phyloP scores from a whole-genome alignment of 768 basidiomycete species.

The Floccularia luteovirens region DNA sequence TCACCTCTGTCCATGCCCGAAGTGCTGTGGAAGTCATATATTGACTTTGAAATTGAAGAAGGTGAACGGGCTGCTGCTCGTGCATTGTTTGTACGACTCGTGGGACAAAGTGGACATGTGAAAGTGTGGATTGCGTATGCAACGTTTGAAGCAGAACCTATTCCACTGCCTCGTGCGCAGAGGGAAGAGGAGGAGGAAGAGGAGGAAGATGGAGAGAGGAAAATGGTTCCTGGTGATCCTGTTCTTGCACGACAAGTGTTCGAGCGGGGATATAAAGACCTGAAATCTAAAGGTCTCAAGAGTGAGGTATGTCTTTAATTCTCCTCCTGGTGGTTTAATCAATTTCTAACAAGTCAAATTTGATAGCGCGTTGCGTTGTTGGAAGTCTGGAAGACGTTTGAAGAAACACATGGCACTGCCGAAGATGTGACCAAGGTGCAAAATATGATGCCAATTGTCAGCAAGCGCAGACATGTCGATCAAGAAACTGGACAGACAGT shows the following conservation, averaged over 20 bases:
- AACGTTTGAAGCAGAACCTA: constrained; percentile 79
- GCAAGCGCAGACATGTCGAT: constrained; percentile 78
- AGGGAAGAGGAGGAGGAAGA: constrained; percentile 73
- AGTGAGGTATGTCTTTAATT: constrained; percentile 55
- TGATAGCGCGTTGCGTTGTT: constrained; percentile 82
- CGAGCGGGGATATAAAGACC: constrained; percentile 80
- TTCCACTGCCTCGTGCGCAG: constrained; percentile 53
- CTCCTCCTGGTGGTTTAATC: constrained; percentile 2
- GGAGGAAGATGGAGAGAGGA: constrained; percentile 52
- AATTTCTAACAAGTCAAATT: background rate
- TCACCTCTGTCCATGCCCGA: constrained; percentile 91
- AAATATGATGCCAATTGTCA: constrained; percentile 88
- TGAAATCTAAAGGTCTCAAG: constrained; percentile 77
- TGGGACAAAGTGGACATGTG: constrained; percentile 83
- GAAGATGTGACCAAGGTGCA: constrained; percentile 79
- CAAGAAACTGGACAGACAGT: constrained; percentile 79
- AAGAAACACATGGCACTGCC: constrained; percentile 68
- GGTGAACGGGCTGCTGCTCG: constrained; percentile 84
- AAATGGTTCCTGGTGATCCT: constrained; percentile 67
- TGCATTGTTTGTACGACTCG: constrained; percentile 82
- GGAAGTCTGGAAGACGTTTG: constrained; percentile 94
- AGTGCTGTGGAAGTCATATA: constrained; percentile 88
- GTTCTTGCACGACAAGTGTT: constrained; percentile 71
- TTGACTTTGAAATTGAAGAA: constrained; percentile 94
- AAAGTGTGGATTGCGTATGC: constrained; percentile 98